Evolutionary conservation across 2,329 filamentous ascomycete species (phyloP), one percentile per base, ranked within the genome.

Genomic region (Ophiostoma himal-ulmi): DNA sequence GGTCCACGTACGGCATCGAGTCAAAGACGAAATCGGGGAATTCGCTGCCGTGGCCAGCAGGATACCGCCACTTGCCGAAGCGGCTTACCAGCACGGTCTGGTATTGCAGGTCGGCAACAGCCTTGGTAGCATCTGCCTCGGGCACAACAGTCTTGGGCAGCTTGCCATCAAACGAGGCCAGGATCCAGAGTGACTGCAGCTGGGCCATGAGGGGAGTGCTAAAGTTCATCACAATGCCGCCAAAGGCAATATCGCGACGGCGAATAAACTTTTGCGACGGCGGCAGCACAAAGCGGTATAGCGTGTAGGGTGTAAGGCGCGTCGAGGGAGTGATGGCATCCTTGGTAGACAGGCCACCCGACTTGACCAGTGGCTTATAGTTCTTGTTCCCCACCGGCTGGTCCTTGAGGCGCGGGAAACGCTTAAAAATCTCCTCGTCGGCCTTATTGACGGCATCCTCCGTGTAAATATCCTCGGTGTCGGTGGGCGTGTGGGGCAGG

Each of bases 21-120:
- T 95, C 92, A 75, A 94, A 94, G 22, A 91, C 88, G 73, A 93
- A 89, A 77, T 92, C 90, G 0, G 89, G 89, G 71, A 84, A 82
- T 75, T 82, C 83, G 54, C 81, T 82, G 0, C 90, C 90, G 75
- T 87, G 88, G 0, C 90, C 90, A 3, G 81, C 83, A 0, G 89
- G 87, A 75, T 91, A 91, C 36, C 91, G 83, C 85, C 89, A 89
- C 73, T 84, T 87, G 5, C 89, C 89, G 76, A 90, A 94, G 52
- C 90, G 86, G 26, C 84, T 88, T 76, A 90, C 83, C 66, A 93
- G 79, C 34, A 88, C 83, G 0, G 89, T 86, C 74, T 90, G 84
- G 73, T 83, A 82, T 69, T 78, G 80, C 22, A 86, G 73, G 66
- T 76, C 72, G 3, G 80, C 78, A 13, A 88, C 75, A 10, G 82